A percentile compares a stretch with the other conserved stretches of the same genome.
Evolutionary conservation across 257 asterid genomes (phyloP).

Genomic region (Gynochthodes officinalis): DNA sequence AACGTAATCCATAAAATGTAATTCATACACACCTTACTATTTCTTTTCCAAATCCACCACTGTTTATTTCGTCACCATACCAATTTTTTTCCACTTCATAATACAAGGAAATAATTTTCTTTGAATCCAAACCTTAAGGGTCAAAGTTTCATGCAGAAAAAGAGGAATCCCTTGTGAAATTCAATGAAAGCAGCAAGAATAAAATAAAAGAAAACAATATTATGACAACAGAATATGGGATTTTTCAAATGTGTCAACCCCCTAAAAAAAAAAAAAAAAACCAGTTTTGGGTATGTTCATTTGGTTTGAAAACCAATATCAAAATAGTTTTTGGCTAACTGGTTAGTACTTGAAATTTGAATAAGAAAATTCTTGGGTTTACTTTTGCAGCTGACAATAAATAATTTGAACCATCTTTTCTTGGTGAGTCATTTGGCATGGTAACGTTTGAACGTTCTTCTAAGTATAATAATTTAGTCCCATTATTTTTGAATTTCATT

Average conservation of each 20-base stretch:
- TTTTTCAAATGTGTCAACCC: no score
- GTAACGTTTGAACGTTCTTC: no score
- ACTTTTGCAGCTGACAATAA: neutral
- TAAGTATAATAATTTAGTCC: slow-evolving; percentile 1
- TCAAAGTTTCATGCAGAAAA: neutral
- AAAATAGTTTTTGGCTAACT: no score
- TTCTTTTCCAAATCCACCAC: no score
- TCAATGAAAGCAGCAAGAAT: slow-evolving; percentile 8
- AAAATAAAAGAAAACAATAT: neutral
- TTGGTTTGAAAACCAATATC: neutral
- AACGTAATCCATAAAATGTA: no score
- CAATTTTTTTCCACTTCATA: no score
- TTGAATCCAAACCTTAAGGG: neutral
- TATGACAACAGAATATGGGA: neutral
- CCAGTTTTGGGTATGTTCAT: neutral
- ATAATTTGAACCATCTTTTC: neutral
- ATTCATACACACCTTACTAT: no score
- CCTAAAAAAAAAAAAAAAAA: neutral
- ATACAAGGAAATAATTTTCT: neutral
- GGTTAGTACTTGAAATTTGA: neutral
- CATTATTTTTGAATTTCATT: neutral
- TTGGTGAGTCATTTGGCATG: neutral
- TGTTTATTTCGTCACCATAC: no score
- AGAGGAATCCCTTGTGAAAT: neutral
- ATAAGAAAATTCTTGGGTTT: neutral